Percentiles rank a stretch among this genome's conserved stretches.
phyloP scores from a whole-genome alignment of 1,139 yeast species.

The Yamadazyma blattariae region DNA sequence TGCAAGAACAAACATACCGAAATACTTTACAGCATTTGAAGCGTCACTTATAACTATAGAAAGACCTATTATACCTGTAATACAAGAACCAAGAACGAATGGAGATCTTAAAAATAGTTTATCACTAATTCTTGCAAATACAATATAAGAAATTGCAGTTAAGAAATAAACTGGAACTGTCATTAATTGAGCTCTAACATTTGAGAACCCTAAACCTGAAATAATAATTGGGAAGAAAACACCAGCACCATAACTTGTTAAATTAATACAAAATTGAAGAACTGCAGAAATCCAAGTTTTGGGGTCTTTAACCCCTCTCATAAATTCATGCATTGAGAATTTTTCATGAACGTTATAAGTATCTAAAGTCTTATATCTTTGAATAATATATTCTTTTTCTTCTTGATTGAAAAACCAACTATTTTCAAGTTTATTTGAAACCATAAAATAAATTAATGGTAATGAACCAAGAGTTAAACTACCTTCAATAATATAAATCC shows the following conservation, averaged over 20 bases:
- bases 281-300: conserved; percentile 2
- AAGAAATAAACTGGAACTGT: conserved; percentile 4
- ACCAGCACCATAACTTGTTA: conserved; percentile 3
- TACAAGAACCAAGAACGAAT: background rate
- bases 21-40: conserved; percentile 1
- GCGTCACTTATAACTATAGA: background rate
- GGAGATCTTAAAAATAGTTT: conserved; percentile 2
- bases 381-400: conserved; percentile 20
- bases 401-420: conserved; percentile 23
- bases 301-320: conserved; percentile 1
- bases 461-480: conserved; percentile 27
- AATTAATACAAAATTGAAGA: conserved; percentile 3
- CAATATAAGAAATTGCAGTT: conserved; percentile 3
- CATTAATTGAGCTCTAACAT: conserved; percentile 4
- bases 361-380: conserved; percentile 1
- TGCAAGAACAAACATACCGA: conserved; percentile 3
- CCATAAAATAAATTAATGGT: conserved; percentile 17
- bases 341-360: conserved; percentile 1
- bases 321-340: background rate
- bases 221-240: conserved; percentile 4
- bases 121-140: conserved; percentile 1
- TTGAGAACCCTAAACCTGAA: conserved; percentile 2
- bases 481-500: conserved; percentile 32
- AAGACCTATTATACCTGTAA: conserved; percentile 1
- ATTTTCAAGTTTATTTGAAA: conserved; percentile 27